Base-by-base conservation (phyloP, 768 basidiomycete genomes). In the Phylloporus rhodoxanthus region DNA sequence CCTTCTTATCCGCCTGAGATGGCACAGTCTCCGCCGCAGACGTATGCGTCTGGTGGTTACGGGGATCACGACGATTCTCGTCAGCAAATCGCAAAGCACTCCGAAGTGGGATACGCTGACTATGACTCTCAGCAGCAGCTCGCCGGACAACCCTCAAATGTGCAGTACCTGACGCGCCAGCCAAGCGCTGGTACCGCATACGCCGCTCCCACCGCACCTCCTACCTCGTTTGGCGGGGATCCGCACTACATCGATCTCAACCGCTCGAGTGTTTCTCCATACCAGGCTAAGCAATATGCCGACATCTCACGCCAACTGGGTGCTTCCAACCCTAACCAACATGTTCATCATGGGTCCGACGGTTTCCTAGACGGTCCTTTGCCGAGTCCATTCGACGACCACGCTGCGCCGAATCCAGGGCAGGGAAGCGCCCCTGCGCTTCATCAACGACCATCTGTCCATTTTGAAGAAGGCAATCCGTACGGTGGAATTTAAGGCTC, bases 281-380 rank as follows among this genome's bases (percentile, higher is more conserved):
- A 75, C 74, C 87, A 89, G 60, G 86, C 83, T 34, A 75, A 73
- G 0, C 87, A 89, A 62, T 88, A 88, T 58, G 78, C 73, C 17
- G 85, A 84, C 57, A 87, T 87, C 48, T 78, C 82, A 5, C 72
- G 75, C 57, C 76, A 70, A 17, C 64, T 89, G 34, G 75, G 79
- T 5, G 32, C 57, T 51, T 28, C 51, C 36, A 45, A 68, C 23
- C 59, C 69, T 29, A 56, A 57, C 30, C 43, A 52, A 36, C 54
- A 51, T 1, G 54, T 55, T 39, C 48, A 53, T 38, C 66, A 53
- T 47, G 23, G 11, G 14, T 5, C 47, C 3, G 9, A 50, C 44
- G 53, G 63, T 8, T 39, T 63, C n/a, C 54, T 59, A n/a, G 51
- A 50, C 0, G 55, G 13, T 19, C 67, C 52, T 34, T 40, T 67